Evolutionary conservation across 768 basidiomycete species (phyloP).

Genomic region (Suillus americanus): DNA sequence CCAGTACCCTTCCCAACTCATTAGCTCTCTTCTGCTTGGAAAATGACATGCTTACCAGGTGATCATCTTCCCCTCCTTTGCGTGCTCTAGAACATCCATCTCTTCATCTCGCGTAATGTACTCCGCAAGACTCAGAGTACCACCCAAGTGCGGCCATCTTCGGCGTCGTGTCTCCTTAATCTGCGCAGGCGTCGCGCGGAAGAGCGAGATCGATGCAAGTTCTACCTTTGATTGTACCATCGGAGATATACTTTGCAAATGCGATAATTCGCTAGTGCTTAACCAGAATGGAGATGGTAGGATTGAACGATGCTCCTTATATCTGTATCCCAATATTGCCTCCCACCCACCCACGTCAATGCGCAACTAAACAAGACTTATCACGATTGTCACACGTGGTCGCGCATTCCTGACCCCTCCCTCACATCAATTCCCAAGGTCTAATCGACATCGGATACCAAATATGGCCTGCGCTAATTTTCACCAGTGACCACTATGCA

Average conservation of each 20-base stretch:
- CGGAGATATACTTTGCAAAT: not conserved
- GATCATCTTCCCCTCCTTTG: constrained; percentile 42
- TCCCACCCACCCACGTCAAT: constrained; percentile 2
- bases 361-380: not conserved
- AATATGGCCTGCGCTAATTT: not conserved
- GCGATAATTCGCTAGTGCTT: not conserved
- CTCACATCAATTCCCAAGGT: not conserved
- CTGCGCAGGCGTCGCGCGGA: constrained; percentile 49
- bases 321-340: not conserved
- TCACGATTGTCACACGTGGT: not conserved
- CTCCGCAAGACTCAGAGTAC: constrained; percentile 41
- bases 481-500: not conserved
- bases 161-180: constrained; percentile 39
- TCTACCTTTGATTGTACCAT: constrained; percentile 9
- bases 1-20: constrained; percentile 49
- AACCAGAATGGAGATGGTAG: not conserved
- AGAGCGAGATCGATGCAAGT: constrained; percentile 38
- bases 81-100: constrained; percentile 43
- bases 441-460: not conserved
- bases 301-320: not conserved
- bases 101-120: constrained; percentile 43
- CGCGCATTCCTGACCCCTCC: not conserved
- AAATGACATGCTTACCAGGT: constrained; percentile 42
- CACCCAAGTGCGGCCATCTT: constrained; percentile 43
- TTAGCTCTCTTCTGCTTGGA: not conserved